Percentiles rank a stretch among this genome's conserved stretches.
phyloP scores from a whole-genome alignment of 2,329 filamentous ascomycete species.

The Botrytis aclada region DNA sequence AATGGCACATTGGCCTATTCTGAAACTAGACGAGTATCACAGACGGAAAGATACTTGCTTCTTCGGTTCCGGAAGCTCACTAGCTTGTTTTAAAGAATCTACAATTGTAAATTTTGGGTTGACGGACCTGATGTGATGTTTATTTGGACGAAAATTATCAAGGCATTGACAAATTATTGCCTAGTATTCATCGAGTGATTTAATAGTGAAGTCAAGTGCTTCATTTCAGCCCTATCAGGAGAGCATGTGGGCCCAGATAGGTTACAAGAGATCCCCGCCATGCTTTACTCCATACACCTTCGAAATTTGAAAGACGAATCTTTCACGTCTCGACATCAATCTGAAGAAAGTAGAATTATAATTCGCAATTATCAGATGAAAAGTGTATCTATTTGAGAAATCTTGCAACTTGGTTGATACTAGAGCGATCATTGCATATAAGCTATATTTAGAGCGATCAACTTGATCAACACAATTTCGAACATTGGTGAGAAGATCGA shows the following conservation, averaged over 20 bases:
- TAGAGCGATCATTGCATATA: neutral
- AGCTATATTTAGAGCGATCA: slow-evolving; percentile 9
- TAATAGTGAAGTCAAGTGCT: neutral
- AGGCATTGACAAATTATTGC: neutral
- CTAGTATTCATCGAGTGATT: neutral
- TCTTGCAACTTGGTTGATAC: neutral
- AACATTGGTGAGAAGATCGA: slow-evolving; percentile 7
- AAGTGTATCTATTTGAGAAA: neutral
- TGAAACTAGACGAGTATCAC: slow-evolving; percentile 16
- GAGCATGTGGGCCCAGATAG: neutral
- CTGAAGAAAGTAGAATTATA: neutral
- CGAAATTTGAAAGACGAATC: neutral
- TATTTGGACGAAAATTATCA: neutral
- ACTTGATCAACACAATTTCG: slow-evolving; percentile 11
- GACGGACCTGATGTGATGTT: neutral
- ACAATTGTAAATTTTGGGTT: neutral
- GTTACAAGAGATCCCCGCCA: neutral
- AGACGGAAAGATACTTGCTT: neutral
- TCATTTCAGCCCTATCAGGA: neutral
- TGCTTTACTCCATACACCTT: neutral
- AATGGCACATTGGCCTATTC: neutral
- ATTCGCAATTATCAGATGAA: neutral
- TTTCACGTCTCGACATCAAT: neutral
- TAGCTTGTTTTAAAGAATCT: slow-evolving; percentile 3
- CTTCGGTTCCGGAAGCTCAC: neutral